phyloP scores from a whole-genome alignment of 2,329 filamentous ascomycete genomes.

The Pseudonectria buxi region DNA sequence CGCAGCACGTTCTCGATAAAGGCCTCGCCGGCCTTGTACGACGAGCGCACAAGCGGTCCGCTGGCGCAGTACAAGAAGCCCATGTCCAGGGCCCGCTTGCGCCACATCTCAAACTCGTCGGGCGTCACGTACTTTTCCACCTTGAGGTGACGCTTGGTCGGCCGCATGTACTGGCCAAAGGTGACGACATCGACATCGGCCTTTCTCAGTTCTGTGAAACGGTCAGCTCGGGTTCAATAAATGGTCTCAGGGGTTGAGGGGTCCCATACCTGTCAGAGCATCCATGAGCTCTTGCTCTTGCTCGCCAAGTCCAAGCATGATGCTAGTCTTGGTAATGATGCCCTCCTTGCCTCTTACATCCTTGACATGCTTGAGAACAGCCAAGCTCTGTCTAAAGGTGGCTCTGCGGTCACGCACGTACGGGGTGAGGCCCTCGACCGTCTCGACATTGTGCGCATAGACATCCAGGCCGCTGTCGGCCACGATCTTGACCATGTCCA shows the following conservation, averaged over 20 bases:
- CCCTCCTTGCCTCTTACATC: slow-evolving; percentile 56
- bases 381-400: slow-evolving; percentile 78
- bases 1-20: slow-evolving; percentile 98
- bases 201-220: slow-evolving; percentile 60
- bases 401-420: slow-evolving; percentile 85
- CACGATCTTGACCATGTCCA: slow-evolving; percentile 81
- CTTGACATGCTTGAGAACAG: slow-evolving; percentile 77
- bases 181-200: slow-evolving; percentile 88
- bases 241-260: not conserved
- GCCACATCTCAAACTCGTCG: slow-evolving; percentile 86
- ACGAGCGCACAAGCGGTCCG: slow-evolving; percentile 85
- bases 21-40: slow-evolving; percentile 95
- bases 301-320: slow-evolving; percentile 95
- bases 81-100: slow-evolving; percentile 81
- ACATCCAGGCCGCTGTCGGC: slow-evolving; percentile 88
- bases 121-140: slow-evolving; percentile 94
- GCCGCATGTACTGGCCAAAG: slow-evolving; percentile 99
- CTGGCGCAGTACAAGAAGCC: slow-evolving; percentile 96
- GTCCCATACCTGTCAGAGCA: slow-evolving; percentile 57
- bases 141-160: slow-evolving; percentile 95
- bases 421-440: slow-evolving; percentile 82
- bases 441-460: slow-evolving; percentile 96
- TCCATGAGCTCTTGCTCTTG: slow-evolving; percentile 79
- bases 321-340: slow-evolving; percentile 95
- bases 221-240: slow-evolving; percentile 7